Percentiles rank a stretch among this genome's conserved stretches.
phyloP scores from a whole-genome alignment of 208 protist genomes.

The Entamoeba histolytica region DNA sequence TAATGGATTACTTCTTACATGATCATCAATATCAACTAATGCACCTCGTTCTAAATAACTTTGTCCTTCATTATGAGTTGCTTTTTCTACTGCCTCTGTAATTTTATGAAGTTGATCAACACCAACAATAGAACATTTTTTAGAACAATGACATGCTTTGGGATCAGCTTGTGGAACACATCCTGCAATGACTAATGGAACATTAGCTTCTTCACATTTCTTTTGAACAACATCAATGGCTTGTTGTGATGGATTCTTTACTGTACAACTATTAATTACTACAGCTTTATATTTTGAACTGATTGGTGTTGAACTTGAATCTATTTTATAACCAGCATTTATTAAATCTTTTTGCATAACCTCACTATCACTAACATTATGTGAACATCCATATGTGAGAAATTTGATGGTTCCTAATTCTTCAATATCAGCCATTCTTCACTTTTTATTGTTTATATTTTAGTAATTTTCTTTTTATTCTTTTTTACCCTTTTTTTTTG shows the following conservation, averaged over 20 bases:
- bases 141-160: background rate
- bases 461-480: too few relatives aligned
- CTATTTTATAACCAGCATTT: background rate
- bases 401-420: background rate
- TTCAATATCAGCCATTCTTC: background rate
- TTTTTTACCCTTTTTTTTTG: too few relatives aligned
- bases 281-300: background rate
- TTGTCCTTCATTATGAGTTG: background rate
- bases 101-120: background rate
- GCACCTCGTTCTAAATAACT: background rate
- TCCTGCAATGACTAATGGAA: background rate
- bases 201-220: background rate
- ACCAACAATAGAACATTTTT: background rate
- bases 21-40: background rate
- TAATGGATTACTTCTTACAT: background rate
- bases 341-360: background rate
- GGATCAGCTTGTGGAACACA: background rate
- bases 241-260: background rate
- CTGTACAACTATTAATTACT: background rate
- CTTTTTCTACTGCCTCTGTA: background rate
- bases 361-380: background rate
- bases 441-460: too few relatives aligned
- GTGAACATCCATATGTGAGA: background rate
- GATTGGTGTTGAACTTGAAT: background rate
- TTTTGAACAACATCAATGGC: background rate